These are phyloP conservation scores for Lichtheimia ramosa DNA, from an alignment of 371 early-diverging fungal genomes.

Conservation along the genomic window DNA sequence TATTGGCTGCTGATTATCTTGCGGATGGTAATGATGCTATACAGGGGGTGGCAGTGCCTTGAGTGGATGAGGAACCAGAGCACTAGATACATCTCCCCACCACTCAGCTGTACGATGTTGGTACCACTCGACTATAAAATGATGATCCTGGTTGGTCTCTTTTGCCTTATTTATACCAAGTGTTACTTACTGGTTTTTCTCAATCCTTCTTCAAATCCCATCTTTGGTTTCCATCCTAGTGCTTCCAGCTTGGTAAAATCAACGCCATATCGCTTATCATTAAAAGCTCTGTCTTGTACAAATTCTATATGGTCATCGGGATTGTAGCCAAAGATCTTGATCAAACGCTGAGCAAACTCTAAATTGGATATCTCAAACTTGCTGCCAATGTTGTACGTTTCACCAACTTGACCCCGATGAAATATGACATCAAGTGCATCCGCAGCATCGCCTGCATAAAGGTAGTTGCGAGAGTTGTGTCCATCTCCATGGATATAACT, in stretches of 20 bases:
- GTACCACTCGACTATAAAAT: constrained; percentile 61
- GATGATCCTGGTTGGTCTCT: neutral
- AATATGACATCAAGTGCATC: constrained; percentile 76
- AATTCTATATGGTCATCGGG: constrained; percentile 57
- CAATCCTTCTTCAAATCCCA: constrained; percentile 70
- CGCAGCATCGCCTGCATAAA: constrained; percentile 78
- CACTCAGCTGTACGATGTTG: constrained; percentile 53
- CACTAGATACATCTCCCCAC: constrained; percentile 64
- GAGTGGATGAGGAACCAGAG: constrained; percentile 56
- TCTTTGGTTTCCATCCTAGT: constrained; percentile 75
- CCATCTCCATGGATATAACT: constrained; percentile 86
- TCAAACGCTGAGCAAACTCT: constrained; percentile 65
- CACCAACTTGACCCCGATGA: constrained; percentile 65
- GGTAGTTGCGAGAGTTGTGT: constrained; percentile 73
- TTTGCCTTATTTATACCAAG: neutral
- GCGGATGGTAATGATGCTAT: neutral
- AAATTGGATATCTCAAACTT: constrained; percentile 77
- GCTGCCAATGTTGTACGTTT: constrained; percentile 83
- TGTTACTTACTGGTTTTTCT: constrained; percentile 65
- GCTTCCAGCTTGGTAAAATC: constrained; percentile 66
- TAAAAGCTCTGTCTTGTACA: constrained; percentile 81
- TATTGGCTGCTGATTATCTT: constrained; percentile 6
- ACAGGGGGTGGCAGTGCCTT: constrained; percentile 40
- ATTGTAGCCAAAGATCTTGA: constrained; percentile 53
- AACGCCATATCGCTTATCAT: constrained; percentile 81